These are phyloP conservation scores for Candida incommunis DNA, from an alignment of 805 yeast genomes.

Conservation along the genomic window DNA sequence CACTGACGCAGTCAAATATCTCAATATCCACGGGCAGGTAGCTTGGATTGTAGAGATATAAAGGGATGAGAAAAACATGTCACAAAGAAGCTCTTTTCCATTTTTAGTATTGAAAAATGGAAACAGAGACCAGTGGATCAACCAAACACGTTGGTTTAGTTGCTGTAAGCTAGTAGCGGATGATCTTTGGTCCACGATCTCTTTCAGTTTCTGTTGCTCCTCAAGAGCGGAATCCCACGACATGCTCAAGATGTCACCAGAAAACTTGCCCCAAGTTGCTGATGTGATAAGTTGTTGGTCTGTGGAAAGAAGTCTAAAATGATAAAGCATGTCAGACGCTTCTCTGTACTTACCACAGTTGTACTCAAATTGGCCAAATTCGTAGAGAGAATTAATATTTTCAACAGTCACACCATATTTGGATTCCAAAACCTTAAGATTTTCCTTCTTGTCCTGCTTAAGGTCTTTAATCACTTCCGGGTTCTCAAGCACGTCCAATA, in stretches of 20 bases:
- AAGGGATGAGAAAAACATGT: slow-evolving; percentile 43
- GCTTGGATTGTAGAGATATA: slow-evolving; percentile 57
- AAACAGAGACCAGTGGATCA: slow-evolving; percentile 56
- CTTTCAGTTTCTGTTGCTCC: slow-evolving; percentile 41
- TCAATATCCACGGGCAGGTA: slow-evolving; percentile 55
- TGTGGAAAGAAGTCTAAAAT: slow-evolving; percentile 41
- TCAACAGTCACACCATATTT: slow-evolving; percentile 29
- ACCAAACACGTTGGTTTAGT: slow-evolving; percentile 51
- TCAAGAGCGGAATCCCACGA: slow-evolving; percentile 40
- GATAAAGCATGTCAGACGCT: slow-evolving; percentile 44
- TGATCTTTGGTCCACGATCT: slow-evolving; percentile 41
- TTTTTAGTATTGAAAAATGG: slow-evolving; percentile 41
- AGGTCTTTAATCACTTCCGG: slow-evolving; percentile 38
- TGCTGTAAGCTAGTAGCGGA: slow-evolving; percentile 41
- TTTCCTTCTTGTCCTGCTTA: slow-evolving; percentile 41
- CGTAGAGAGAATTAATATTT: slow-evolving; percentile 36
- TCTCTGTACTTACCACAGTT: slow-evolving; percentile 47
- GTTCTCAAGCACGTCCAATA: slow-evolving; percentile 31
- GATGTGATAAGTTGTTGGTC: slow-evolving; percentile 35
- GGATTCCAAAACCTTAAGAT: slow-evolving; percentile 31
- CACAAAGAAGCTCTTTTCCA: slow-evolving; percentile 40
- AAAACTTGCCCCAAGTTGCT: slow-evolving; percentile 60
- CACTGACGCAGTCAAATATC: slow-evolving; percentile 53
- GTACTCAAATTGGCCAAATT: slow-evolving; percentile 48
- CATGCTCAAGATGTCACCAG: slow-evolving; percentile 40